phyloP scores from a whole-genome alignment of 164 flowering plant species.

The Chloranthus sessilifolius region DNA sequence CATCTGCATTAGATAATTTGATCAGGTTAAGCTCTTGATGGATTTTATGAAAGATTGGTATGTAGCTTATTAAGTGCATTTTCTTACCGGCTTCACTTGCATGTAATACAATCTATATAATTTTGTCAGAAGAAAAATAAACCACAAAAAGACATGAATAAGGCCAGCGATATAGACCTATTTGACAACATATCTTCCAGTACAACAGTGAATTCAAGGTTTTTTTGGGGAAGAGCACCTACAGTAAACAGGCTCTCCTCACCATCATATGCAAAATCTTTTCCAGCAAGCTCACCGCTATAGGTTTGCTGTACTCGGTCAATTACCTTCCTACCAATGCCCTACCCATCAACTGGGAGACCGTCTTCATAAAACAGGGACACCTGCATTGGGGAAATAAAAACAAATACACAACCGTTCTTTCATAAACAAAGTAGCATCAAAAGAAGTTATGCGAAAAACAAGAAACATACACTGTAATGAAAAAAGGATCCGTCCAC shows the following conservation, averaged over 20 bases:
- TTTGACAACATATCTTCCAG: constrained; percentile 61
- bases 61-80: no score
- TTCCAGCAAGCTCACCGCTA: constrained; percentile 54
- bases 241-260: constrained; percentile 84
- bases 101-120: no score
- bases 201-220: constrained; percentile 75
- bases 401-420: neutral
- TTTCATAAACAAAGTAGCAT: neutral
- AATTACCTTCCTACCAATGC: constrained; percentile 70
- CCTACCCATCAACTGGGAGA: constrained; percentile 82
- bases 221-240: constrained; percentile 78
- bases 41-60: no score
- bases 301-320: constrained; percentile 76
- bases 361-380: constrained; percentile 75
- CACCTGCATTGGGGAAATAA: constrained; percentile 37
- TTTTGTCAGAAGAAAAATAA: no score
- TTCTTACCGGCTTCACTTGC: no score
- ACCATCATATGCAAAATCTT: constrained; percentile 89
- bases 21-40: no score
- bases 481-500: constrained; percentile 66
- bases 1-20: no score
- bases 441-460: neutral
- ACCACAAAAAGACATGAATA: no score
- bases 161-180: no score
- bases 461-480: constrained; percentile 64